These are phyloP conservation scores for Acorus calamus DNA, from an alignment of 106 monocot genomes.

Conservation along the genomic window DNA sequence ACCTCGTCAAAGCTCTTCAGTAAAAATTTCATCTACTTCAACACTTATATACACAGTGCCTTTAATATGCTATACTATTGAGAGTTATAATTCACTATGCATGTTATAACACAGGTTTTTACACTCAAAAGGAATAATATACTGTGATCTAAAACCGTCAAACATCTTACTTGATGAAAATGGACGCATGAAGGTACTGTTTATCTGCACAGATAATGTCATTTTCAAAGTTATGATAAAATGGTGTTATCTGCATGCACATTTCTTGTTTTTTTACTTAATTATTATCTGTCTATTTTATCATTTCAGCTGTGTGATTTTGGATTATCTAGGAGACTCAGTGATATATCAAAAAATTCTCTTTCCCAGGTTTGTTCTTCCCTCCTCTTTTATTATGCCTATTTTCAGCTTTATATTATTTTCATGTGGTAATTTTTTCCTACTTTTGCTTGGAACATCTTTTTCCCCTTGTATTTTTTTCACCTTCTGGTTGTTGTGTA, in stretches of 20 bases:
- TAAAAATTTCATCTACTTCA: conserved; percentile 17
- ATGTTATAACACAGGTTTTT: conserved; percentile 40
- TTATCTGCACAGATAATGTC: background rate
- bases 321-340: conserved; percentile 62
- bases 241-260: conserved; percentile 2
- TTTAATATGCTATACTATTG: too few relatives aligned
- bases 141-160: conserved; percentile 93
- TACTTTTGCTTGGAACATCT: background rate
- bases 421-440: background rate
- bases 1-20: conserved; percentile 91
- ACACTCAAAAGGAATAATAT: conserved; percentile 88
- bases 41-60: too few relatives aligned
- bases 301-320: conserved; percentile 89
- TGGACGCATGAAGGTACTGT: conserved; percentile 75
- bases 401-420: background rate
- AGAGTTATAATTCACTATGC: too few relatives aligned
- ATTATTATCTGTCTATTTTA: background rate
- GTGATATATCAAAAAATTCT: conserved; percentile 62
- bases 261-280: background rate
- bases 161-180: conserved; percentile 93
- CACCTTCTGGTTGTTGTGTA: conserved; percentile 1
- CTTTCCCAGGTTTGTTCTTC: conserved; percentile 37
- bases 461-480: conserved; percentile 1
- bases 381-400: background rate
- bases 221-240: background rate